A percentile compares a stretch with the other conserved stretches of the same genome.
phyloP scores from a whole-genome alignment of 108 stramenopile species.

The Craspedostauros australis region DNA sequence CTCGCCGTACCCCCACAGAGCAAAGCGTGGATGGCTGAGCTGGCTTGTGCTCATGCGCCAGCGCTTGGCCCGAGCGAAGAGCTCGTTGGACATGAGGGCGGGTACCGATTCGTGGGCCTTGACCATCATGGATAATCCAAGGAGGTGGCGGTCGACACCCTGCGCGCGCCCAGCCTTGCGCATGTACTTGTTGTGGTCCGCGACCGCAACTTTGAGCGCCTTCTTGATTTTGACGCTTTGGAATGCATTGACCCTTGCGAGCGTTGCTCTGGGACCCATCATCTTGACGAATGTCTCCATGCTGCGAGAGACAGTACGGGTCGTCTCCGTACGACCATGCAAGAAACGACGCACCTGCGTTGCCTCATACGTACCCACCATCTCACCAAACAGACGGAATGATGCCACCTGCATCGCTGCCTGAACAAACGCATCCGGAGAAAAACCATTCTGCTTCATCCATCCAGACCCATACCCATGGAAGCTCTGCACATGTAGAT shows the following conservation, averaged over 20 bases:
- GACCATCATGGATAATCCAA: conserved; percentile 67
- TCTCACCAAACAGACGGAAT: conserved; percentile 63
- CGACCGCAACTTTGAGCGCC: conserved; percentile 54
- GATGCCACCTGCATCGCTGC: conserved; percentile 83
- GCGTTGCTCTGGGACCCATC: conserved; percentile 33
- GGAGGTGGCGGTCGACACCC: conserved; percentile 84
- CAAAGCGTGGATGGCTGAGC: conserved; percentile 82
- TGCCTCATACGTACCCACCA: conserved; percentile 80
- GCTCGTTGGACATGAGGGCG: conserved; percentile 62
- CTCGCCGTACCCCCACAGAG: conserved; percentile 90
- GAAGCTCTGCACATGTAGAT: conserved; percentile 41
- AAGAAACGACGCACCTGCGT: conserved; percentile 70
- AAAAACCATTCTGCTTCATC: conserved; percentile 71
- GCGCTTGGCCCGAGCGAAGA: conserved; percentile 69
- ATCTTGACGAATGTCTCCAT: conserved; percentile 49
- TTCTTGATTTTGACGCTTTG: conserved; percentile 21
- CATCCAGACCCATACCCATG: conserved; percentile 64
- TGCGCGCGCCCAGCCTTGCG: conserved; percentile 59
- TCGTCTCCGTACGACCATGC: conserved; percentile 81
- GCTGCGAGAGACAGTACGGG: conserved; percentile 52
- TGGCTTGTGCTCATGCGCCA: conserved; percentile 89
- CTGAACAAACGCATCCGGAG: conserved; percentile 88
- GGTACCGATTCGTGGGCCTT: conserved; percentile 54
- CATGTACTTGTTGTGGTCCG: conserved; percentile 71
- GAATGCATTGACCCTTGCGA: conserved; percentile 14